phyloP scores from a whole-genome alignment of 2,329 filamentous ascomycete genomes.

The Lecanicillium sp. region DNA sequence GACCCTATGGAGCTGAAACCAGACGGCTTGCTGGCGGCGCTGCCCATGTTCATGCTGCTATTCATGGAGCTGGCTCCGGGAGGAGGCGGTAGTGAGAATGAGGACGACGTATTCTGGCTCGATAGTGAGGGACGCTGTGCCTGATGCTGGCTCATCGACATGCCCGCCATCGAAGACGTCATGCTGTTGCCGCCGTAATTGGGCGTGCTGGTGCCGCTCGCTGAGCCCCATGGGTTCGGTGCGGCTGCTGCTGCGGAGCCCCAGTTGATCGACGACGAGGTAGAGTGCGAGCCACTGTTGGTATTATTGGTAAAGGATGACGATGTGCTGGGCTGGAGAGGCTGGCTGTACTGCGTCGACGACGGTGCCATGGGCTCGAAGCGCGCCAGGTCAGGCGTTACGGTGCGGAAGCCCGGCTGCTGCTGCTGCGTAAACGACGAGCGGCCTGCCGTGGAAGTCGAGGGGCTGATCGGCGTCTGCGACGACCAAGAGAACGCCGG shows the following conservation, averaged over 20 bases:
- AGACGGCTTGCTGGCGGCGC: no score
- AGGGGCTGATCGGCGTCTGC: conserved; percentile 37
- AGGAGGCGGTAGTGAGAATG: conserved; percentile 55
- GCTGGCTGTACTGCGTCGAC: conserved; percentile 58
- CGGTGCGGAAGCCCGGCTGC: conserved; percentile 42
- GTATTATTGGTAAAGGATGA: conserved; percentile 23
- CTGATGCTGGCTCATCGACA: conserved; percentile 43
- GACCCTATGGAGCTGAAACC: no score
- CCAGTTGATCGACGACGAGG: conserved; percentile 47
- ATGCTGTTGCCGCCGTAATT: conserved; percentile 32
- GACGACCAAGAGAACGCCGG: conserved; percentile 61
- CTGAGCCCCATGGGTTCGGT: conserved; percentile 44
- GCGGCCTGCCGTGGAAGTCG: conserved; percentile 18
- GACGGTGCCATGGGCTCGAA: conserved; percentile 53
- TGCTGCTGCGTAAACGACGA: conserved; percentile 23
- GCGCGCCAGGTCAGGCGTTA: conserved; percentile 52
- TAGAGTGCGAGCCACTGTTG: conserved; percentile 18
- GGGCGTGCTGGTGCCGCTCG: conserved; percentile 28
- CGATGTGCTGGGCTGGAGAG: conserved; percentile 41
- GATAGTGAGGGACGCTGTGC: conserved; percentile 27
- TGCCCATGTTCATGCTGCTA: conserved; percentile 17
- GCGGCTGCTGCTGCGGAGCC: conserved; percentile 28
- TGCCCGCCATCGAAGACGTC: conserved; percentile 39
- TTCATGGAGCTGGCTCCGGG: conserved; percentile 25
- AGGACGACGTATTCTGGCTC: conserved; percentile 30